Base-by-base conservation (phyloP, 2,329 filamentous ascomycete genomes). In the Colletotrichum magnum region DNA sequence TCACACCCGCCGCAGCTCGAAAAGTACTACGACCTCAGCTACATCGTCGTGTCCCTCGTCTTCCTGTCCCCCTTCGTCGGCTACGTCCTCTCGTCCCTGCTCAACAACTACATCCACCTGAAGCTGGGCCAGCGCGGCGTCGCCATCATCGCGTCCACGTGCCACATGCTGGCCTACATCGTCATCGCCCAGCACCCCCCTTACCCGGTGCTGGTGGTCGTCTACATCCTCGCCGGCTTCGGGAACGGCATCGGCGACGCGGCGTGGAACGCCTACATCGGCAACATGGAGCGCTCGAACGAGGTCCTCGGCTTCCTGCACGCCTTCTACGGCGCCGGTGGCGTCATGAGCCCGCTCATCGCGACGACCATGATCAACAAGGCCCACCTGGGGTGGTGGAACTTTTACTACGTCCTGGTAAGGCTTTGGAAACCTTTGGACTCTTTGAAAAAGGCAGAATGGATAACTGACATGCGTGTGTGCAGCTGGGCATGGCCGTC, bases 341-440 rank as follows among this genome's bases (percentile, higher is more conserved):
- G 90, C 0, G 89, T 92, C 0, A 79, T 94, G 0, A 85, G 88
- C n/a, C 92, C 92, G 0, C 77, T 94, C 4, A 86, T 94, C 57
- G 91, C 92, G 0, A 94, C 92, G 0, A 86, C 86, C 0, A 88
- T 95, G 85, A 88, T 94, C 45, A 89, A 89, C 0, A 89, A 89
- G 73, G 89, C 82, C 0, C 73, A 82, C 6, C 72, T 91, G 58
- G 83, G 83, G 0, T 95, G 92, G 92, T 93, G 91, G 73, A 82
- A 83, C 2, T 94, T 92, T 76, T 95, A 94, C 78, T 94, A 93
- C 75, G 80, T 94, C 51, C 92, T 94, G 90, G 89, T 92, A 74
- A 71, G 85, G 76, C 26, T 5, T 18, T 6, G 5, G 21, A 24
- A 24, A 24, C 21, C 18, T 5, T 6, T n/a, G 15, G 15, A 15